phyloP scores from a whole-genome alignment of 768 basidiomycete species.

The Russula dissimulans region DNA sequence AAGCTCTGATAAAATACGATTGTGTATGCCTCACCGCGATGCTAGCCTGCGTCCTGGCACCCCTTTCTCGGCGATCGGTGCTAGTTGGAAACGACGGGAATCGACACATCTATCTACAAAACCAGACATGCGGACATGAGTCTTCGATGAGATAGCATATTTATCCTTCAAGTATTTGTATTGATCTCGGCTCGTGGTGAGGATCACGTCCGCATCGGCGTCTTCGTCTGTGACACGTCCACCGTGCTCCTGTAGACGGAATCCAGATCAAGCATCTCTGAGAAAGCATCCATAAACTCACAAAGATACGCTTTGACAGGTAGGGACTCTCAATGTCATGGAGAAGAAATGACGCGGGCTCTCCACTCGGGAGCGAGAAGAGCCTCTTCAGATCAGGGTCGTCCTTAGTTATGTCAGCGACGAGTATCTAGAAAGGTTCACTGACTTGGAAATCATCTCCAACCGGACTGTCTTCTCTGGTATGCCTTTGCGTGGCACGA shows the following conservation, averaged over 20 bases:
- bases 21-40: constrained; percentile 2
- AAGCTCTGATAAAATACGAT: background rate
- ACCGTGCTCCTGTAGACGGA: constrained; percentile 8
- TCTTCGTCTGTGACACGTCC: constrained; percentile 6
- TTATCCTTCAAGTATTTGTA: constrained; percentile 9
- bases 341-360: background rate
- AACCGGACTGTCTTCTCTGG: background rate
- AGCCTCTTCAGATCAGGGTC: background rate
- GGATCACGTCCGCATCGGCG: constrained; percentile 8
- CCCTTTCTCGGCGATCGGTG: background rate
- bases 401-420: background rate
- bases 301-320: constrained; percentile 16
- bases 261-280: background rate
- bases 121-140: constrained; percentile 15
- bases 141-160: constrained; percentile 12
- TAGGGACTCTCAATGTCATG: background rate
- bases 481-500: background rate
- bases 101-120: constrained; percentile 14
- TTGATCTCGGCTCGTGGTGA: background rate
- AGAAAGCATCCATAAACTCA: background rate
- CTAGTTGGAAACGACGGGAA: constrained; percentile 2
- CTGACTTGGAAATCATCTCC: background rate
- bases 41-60: background rate
- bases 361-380: constrained; percentile 1
- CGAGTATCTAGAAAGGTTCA: background rate